phyloP scores from a whole-genome alignment of 768 basidiomycete species.

The Lentinula raphanica region DNA sequence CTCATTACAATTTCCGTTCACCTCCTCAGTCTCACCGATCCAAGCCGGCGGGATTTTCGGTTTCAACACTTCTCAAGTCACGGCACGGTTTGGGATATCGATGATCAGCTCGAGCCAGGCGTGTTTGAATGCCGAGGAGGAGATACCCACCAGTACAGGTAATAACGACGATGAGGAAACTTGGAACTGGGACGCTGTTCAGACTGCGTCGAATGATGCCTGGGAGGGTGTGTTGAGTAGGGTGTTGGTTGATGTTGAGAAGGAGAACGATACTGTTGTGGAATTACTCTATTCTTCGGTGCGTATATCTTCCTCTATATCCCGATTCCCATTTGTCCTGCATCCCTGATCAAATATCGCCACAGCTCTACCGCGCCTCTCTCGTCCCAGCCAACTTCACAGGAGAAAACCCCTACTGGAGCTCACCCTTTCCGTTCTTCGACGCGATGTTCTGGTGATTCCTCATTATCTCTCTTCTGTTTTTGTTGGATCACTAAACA shows the following conservation, averaged over 20 bases:
- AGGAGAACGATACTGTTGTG: slow-evolving; percentile 37
- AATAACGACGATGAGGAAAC: slow-evolving; percentile 1
- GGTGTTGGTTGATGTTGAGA: slow-evolving; percentile 26
- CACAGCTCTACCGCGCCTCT: slow-evolving; percentile 46
- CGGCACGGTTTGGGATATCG: slow-evolving; percentile 54
- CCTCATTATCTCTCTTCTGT: neutral
- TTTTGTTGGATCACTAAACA: too few species aligned
- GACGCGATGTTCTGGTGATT: slow-evolving; percentile 46
- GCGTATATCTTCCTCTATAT: slow-evolving; percentile 5
- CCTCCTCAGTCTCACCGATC: slow-evolving; percentile 28
- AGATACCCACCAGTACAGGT: slow-evolving; percentile 28
- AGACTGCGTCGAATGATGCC: slow-evolving; percentile 27
- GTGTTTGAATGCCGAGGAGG: slow-evolving; percentile 51
- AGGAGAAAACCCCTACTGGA: slow-evolving; percentile 48
- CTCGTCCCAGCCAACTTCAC: slow-evolving; percentile 50
- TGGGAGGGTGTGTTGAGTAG: slow-evolving; percentile 42
- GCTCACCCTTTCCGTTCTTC: slow-evolving; percentile 40
- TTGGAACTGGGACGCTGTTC: slow-evolving; percentile 41
- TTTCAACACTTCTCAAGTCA: slow-evolving; percentile 33
- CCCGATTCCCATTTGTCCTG: neutral
- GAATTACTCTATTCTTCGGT: slow-evolving; percentile 46
- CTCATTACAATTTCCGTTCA: slow-evolving; percentile 31
- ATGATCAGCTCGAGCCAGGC: slow-evolving; percentile 49
- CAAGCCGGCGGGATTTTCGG: slow-evolving; percentile 43
- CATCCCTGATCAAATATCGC: neutral